Conservation (phyloP, 768 basidiomycete species). For the Cystobasidium ongulense region DNA sequence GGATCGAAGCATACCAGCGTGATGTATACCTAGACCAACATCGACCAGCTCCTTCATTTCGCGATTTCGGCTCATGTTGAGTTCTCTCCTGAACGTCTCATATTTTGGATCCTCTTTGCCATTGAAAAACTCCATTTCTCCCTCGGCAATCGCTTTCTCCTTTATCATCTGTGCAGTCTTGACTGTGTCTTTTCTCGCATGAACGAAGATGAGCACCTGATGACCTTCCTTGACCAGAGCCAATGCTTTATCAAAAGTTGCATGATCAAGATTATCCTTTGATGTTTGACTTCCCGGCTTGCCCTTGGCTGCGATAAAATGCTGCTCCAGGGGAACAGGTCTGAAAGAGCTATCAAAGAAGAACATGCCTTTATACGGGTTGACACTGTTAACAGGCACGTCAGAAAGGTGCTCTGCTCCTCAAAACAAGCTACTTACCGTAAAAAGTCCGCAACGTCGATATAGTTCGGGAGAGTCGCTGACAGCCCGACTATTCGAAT, state of each 20-base stretch:
- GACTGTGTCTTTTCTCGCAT: constrained; percentile 95
- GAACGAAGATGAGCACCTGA: constrained; percentile 99
- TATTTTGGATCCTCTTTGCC: constrained; percentile 73
- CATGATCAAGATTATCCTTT: constrained; percentile 77
- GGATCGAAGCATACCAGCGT: constrained; percentile 91
- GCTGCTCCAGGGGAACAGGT: constrained; percentile 92
- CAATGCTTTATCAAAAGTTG: constrained; percentile 81
- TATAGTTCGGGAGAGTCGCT: constrained; percentile 92
- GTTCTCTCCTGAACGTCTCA: constrained; percentile 63
- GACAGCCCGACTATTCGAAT: constrained; percentile 90
- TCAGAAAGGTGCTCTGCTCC: background rate
- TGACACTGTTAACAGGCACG: constrained; percentile 56
- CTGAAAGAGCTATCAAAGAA: constrained; percentile 97
- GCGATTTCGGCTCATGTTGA: constrained; percentile 76
- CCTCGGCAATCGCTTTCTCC: constrained; percentile 63
- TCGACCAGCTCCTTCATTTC: constrained; percentile 95
- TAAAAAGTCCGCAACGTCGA: constrained; percentile 91
- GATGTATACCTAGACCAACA: constrained; percentile 84
- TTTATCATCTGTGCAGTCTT: constrained; percentile 73
- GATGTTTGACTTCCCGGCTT: constrained; percentile 66
- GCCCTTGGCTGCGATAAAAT: constrained; percentile 86
- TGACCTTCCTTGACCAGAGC: constrained; percentile 82
- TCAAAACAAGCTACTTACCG: constrained; percentile 52
- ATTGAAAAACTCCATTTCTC: constrained; percentile 65
- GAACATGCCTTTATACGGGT: constrained; percentile 75